A percentile compares a stretch with the other conserved stretches of the same genome.
These are phyloP conservation scores for Petunia hybrid DNA, from an alignment of 305 asterid genomes.

Conservation along the genomic window DNA sequence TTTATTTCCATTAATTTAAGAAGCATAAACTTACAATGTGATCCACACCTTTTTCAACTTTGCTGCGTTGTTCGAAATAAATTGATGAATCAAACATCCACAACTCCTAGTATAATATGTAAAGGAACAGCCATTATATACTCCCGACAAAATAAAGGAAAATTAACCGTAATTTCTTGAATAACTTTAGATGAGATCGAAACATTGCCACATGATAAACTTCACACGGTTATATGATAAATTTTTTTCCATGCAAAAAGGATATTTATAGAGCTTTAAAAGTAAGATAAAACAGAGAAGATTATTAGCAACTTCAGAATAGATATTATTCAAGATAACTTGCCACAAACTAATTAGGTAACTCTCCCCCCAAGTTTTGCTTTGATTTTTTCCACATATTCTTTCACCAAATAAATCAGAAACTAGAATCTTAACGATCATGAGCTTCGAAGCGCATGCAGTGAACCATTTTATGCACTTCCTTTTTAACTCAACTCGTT, in stretches of 20 bases:
- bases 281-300: neutral
- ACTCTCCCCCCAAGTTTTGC: too few species aligned
- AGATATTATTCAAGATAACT: too few species aligned
- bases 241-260: too few species aligned
- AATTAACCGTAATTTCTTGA: neutral
- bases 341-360: too few species aligned
- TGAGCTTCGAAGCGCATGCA: too few species aligned
- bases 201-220: too few species aligned
- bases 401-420: neutral
- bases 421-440: too few species aligned
- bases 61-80: slow-evolving; percentile 24
- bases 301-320: too few species aligned
- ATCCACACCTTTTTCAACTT: slow-evolving; percentile 4
- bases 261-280: too few species aligned
- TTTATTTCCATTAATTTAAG: neutral
- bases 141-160: neutral
- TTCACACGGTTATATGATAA: neutral
- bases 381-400: neutral
- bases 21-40: neutral
- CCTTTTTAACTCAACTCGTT: too few species aligned
- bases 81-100: neutral
- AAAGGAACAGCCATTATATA: neutral
- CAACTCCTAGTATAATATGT: neutral
- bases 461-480: too few species aligned
- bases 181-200: neutral